These are phyloP conservation scores for Fusarium equiseti DNA, from an alignment of 2,329 filamentous ascomycete species.

Conservation along the genomic window DNA sequence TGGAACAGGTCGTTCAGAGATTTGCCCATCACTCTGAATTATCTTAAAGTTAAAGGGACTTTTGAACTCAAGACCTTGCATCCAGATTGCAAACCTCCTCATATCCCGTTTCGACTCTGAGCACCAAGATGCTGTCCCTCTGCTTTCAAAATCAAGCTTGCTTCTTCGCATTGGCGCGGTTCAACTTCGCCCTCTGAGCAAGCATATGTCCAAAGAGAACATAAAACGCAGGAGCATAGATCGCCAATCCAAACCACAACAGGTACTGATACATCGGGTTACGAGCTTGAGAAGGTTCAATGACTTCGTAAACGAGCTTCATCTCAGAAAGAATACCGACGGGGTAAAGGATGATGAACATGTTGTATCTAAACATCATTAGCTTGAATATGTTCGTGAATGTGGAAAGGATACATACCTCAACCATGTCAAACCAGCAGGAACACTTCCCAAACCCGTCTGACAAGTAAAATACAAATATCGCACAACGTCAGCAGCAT, in stretches of 20 bases:
- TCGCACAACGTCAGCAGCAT: slow-evolving; percentile 35
- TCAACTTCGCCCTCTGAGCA: slow-evolving; percentile 34
- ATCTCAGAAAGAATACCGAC: slow-evolving; percentile 38
- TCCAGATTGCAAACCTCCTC: too few relatives aligned
- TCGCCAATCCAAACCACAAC: slow-evolving; percentile 30
- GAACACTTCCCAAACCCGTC: slow-evolving; percentile 16
- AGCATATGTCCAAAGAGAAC: slow-evolving; percentile 39
- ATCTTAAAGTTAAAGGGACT: too few relatives aligned
- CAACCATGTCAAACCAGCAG: slow-evolving; percentile 26
- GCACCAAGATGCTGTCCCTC: too few relatives aligned
- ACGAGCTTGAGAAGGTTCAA: slow-evolving; percentile 30
- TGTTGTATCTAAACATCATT: slow-evolving; percentile 27
- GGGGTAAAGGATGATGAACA: slow-evolving; percentile 37
- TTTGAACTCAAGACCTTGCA: too few relatives aligned
- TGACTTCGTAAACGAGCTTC: slow-evolving; percentile 37
- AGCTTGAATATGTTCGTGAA: background rate
- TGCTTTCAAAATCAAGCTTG: background rate
- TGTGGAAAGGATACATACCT: slow-evolving; percentile 7
- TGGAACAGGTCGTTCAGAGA: too few relatives aligned
- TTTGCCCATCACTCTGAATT: too few relatives aligned
- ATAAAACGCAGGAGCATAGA: slow-evolving; percentile 37
- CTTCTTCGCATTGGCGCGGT: background rate
- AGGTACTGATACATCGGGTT: slow-evolving; percentile 36
- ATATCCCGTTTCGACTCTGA: too few relatives aligned
- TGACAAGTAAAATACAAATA: slow-evolving; percentile 41